These are phyloP conservation scores for Linnemannia hyalina DNA, from an alignment of 192 early-diverging fungal genomes.

Conservation along the genomic window DNA sequence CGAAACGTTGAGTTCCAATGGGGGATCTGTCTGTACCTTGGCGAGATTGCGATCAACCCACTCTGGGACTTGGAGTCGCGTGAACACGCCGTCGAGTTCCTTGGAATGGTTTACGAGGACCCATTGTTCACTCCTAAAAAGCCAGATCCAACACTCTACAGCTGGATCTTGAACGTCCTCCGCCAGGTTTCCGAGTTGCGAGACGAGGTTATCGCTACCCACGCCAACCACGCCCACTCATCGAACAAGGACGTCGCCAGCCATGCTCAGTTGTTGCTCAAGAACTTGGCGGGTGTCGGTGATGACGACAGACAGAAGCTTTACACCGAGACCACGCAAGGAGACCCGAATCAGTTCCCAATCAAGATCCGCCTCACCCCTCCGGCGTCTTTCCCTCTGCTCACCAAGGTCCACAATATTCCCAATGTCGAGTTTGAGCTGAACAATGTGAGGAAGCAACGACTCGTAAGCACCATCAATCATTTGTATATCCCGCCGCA, in stretches of 20 bases:
- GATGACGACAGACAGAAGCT: background rate
- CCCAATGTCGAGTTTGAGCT: background rate
- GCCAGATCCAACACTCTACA: background rate
- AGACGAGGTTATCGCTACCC: background rate
- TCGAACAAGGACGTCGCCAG: background rate
- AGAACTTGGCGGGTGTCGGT: background rate
- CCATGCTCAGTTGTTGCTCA: background rate
- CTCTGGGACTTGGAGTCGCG: background rate
- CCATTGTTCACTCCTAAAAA: no score
- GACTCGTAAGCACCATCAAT: background rate
- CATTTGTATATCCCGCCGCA: background rate
- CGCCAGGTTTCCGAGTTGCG: background rate
- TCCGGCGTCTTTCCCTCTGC: background rate
- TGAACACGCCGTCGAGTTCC: constrained; percentile 8
- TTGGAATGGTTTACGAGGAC: constrained; percentile 9
- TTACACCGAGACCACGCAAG: background rate
- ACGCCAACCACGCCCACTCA: no score
- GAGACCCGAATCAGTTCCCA: background rate
- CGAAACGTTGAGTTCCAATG: constrained; percentile 6
- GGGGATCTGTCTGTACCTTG: constrained; percentile 7
- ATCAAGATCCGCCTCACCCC: background rate
- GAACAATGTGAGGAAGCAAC: background rate
- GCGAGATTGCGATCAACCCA: constrained; percentile 5
- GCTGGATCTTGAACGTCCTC: constrained; percentile 12
- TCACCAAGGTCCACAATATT: background rate